Evolutionary conservation across 495 filamentous ascomycete genomes (phyloP), one percentile per base, ranked within the genome.

Genomic region (Aspergillus leporis): DNA sequence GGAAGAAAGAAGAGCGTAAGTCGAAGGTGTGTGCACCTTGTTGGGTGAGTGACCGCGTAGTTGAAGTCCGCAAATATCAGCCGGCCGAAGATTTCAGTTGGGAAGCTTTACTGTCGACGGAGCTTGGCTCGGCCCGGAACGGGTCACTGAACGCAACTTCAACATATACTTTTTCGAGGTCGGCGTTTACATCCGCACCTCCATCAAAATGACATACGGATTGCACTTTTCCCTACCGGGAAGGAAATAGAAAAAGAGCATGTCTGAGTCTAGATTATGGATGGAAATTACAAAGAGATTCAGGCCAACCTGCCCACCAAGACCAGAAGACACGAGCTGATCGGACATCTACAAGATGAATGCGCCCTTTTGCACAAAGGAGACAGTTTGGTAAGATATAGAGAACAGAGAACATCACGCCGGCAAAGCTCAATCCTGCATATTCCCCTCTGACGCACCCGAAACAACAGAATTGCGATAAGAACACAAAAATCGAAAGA

Each of bases 401-500:
- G 67, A 58, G 66, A 61, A 69, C 62, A 70, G 58, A 59, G 50
- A 66, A 68, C 22, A 64, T 66, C 65, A 65, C 56, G 64, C 71
- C 61, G 57, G 64, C 59, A 60, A 64, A 62, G 65, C 63, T 70
- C 61, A 59, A 62, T 67, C 64, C 65, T 67, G 66, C 64, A 57
- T 52, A 64, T 66, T 66, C 62, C 64, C 58, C 66, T 72, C 59
- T 57, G 67, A 73, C 68, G 69, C 64, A 68, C 61, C 64, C 66
- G 62, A 66, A 62, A 45, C 32, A 60, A 45, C 62, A 61, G 58
- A 61, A 60, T 52, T 59, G 50, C 54, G 52, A 59, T 51, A 60
- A 58, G 52, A 63, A 66, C 61, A 66, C 58, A 62, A 58, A 61
- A 53, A 70, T 61, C 60, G 59, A 43, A 59, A 66, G 58, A 60